Base-by-base conservation (phyloP, 2,329 filamentous ascomycete genomes). In the Emergomyces africanus region DNA sequence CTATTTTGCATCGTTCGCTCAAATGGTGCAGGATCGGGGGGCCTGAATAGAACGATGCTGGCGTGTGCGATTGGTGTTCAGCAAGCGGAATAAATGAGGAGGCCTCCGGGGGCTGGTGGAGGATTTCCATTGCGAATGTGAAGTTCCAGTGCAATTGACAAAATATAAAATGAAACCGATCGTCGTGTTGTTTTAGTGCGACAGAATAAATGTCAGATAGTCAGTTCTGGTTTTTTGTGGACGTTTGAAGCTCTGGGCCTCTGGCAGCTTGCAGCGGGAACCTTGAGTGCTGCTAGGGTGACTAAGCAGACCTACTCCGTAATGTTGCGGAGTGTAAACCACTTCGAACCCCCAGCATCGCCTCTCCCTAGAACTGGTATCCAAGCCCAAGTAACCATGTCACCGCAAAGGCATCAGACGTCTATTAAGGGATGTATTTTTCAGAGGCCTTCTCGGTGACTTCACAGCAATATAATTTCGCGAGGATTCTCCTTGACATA, bases 11-110 rank as follows among this genome's bases (percentile, higher is more conserved):
- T 65, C 69, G 66, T 59, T 74, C 68, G 64, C 74, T 75, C 63
- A 75, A 72, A 66, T 78, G 75, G 70, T 79, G 71, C 18, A 79
- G 72, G 57, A 79, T 71, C 49, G 77, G 70, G 3, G 75, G 75
- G 20, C 75, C 75, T 57, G 68, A 67, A 67, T 77, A 73, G 70
- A 79, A 79, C 10, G 77, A 78, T 53, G 69, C 69, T 15, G 77
- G 77, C 10, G 77, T 79, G 57, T 71, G 71, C 51, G 77, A 77
- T 61, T 78, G 76, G 66, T 78, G 75, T 59, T 75, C 71, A 12
- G 71, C 69, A 49, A 79, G 68, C 18, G 75, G 70, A 42, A 74
- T 68, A 63, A 76, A 78, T 30, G 73, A 69, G 20, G 72, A 70
- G 35, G 70, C 57, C 42, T 71, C 68, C 12, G 76, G 76, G 30